Evolutionary conservation across 2,329 filamentous ascomycete species (phyloP).

Genomic region (Penicillium sp.): DNA sequence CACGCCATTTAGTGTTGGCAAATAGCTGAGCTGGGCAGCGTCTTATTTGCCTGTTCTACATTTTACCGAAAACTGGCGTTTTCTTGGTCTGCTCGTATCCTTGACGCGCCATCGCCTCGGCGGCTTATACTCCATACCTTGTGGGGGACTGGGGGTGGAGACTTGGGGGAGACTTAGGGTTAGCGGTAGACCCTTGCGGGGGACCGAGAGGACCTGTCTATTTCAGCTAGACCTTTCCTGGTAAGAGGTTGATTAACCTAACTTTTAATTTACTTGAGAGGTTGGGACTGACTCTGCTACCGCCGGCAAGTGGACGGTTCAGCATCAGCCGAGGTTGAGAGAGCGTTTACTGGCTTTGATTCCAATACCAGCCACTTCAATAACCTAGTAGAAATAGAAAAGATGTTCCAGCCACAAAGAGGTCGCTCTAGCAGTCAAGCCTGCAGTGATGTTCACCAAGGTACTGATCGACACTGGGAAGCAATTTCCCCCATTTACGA

Average conservation of each 20-base stretch:
- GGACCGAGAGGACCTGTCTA: background rate
- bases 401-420: background rate
- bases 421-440: background rate
- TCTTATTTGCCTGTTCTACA: background rate
- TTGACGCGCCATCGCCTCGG: background rate
- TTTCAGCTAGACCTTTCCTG: background rate
- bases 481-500: too few relatives aligned
- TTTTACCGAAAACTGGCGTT: background rate
- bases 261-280: background rate
- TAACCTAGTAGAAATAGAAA: background rate
- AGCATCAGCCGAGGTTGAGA: background rate
- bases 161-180: background rate
- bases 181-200: background rate
- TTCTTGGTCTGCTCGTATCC: background rate
- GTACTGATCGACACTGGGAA: background rate
- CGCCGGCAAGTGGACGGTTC: background rate
- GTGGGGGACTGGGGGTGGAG: background rate
- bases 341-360: background rate
- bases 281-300: background rate
- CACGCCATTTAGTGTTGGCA: background rate
- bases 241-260: background rate
- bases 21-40: background rate
- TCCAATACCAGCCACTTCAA: too few relatives aligned
- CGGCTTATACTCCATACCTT: background rate
- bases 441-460: background rate